Percentiles rank a stretch among this genome's conserved stretches.
Evolutionary conservation across 495 filamentous ascomycete species (phyloP).

Genomic region (Pseudomonodictys pantanalensis): DNA sequence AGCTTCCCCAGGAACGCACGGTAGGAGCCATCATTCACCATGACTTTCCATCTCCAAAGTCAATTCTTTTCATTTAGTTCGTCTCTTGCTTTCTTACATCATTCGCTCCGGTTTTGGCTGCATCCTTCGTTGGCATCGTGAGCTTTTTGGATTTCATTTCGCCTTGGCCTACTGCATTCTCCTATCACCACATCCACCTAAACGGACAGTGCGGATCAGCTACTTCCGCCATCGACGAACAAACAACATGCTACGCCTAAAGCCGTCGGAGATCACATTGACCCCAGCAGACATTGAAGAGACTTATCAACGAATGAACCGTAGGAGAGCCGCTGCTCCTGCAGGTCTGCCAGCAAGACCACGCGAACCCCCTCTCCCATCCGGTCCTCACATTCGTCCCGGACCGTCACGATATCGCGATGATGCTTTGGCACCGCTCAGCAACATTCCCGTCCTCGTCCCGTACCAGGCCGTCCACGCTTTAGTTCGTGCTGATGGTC

Average conservation of each 20-base stretch:
- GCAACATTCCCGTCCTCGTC: slow-evolving; percentile 9
- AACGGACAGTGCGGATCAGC: too few relatives aligned
- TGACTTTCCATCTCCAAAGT: too few relatives aligned
- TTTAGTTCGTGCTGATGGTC: slow-evolving; percentile 2
- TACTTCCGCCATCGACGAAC: neutral
- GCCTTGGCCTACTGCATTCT: neutral
- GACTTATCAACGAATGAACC: slow-evolving; percentile 20
- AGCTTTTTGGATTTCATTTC: too few relatives aligned
- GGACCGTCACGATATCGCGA: slow-evolving; percentile 28
- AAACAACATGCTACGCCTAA: slow-evolving; percentile 29
- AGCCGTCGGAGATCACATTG: slow-evolving; percentile 34
- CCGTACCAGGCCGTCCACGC: slow-evolving; percentile 12
- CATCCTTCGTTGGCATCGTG: too few relatives aligned
- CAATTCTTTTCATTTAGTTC: too few relatives aligned
- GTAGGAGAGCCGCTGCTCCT: slow-evolving; percentile 11
- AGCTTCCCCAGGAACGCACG: too few relatives aligned
- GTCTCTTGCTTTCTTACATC: too few relatives aligned
- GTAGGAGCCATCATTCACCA: too few relatives aligned
- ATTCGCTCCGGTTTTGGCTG: too few relatives aligned
- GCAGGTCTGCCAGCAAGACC: neutral
- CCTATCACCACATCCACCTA: too few relatives aligned
- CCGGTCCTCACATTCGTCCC: slow-evolving; percentile 17
- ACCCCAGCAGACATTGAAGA: slow-evolving; percentile 34
- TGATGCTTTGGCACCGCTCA: slow-evolving; percentile 26
- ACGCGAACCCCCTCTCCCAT: neutral